These are phyloP conservation scores for Excoecaria cochinchinensis DNA, from an alignment of 345 rosid genomes.

Conservation along the genomic window DNA sequence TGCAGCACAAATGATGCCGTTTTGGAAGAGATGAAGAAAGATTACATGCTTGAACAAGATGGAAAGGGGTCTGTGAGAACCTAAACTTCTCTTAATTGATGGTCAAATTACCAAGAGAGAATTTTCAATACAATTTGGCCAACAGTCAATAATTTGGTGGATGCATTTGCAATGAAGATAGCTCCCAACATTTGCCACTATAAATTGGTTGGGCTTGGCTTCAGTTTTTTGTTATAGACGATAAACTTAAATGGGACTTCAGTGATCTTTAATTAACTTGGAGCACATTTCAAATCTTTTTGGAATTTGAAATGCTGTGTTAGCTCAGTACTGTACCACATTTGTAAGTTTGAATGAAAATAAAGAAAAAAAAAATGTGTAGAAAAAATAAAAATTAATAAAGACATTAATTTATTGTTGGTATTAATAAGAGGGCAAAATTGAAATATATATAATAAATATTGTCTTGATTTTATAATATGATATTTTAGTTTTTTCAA, in stretches of 20 bases:
- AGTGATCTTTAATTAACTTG: background rate
- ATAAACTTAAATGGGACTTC: background rate
- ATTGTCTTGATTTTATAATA: no score
- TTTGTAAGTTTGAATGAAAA: background rate
- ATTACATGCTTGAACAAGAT: conserved; percentile 68
- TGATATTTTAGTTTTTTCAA: no score
- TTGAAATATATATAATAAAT: no score
- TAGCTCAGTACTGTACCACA: background rate
- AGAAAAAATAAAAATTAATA: no score
- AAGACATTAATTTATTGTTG: no score
- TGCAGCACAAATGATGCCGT: conserved; percentile 82
- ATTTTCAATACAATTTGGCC: background rate
- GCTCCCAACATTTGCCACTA: background rate
- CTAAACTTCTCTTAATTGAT: conserved; percentile 8
- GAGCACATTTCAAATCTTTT: background rate
- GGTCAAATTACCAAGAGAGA: background rate
- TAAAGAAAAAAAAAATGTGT: no score
- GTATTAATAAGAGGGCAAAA: no score
- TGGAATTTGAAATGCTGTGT: background rate
- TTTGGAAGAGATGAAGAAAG: conserved; percentile 89
- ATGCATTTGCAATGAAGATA: no score
- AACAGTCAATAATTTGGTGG: no score
- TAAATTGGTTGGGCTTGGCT: no score
- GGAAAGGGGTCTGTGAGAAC: conserved; percentile 36
- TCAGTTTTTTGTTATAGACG: background rate